Conservation (phyloP, 805 yeast species). For the Ogataea glucozyma region DNA sequence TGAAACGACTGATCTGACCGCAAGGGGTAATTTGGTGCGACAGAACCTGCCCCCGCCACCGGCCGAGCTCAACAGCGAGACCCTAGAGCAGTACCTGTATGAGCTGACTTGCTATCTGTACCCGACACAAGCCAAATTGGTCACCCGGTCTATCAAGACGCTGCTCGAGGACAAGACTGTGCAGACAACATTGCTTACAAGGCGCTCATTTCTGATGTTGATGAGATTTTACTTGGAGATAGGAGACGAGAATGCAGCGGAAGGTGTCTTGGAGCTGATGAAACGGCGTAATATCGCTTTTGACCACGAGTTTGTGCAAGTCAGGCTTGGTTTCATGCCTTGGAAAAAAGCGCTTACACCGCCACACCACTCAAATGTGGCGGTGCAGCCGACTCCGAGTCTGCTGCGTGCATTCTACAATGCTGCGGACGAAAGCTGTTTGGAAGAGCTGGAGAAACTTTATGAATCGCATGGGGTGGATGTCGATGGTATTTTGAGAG, state of each 20-base stretch:
- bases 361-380: neutral
- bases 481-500: neutral
- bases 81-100: neutral
- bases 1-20: neutral
- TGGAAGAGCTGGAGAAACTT: neutral
- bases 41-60: slow-evolving; percentile 3
- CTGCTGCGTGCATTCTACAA: neutral
- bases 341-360: neutral
- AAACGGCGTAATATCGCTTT: neutral
- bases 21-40: neutral
- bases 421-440: neutral
- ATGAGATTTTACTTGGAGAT: neutral
- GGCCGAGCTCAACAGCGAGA: neutral
- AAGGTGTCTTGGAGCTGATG: neutral
- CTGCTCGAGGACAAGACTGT: neutral
- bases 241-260: neutral
- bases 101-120: slow-evolving; percentile 4
- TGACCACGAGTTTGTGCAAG: slow-evolving; percentile 3
- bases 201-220: slow-evolving; percentile 1
- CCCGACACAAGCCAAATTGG: neutral
- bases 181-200: neutral
- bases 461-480: neutral
- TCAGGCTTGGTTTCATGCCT: neutral
- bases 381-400: neutral
- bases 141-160: neutral